A percentile compares a stretch with the other conserved stretches of the same genome.
phyloP scores from a whole-genome alignment of 805 yeast genomes.

The Debaryomyces maramus region DNA sequence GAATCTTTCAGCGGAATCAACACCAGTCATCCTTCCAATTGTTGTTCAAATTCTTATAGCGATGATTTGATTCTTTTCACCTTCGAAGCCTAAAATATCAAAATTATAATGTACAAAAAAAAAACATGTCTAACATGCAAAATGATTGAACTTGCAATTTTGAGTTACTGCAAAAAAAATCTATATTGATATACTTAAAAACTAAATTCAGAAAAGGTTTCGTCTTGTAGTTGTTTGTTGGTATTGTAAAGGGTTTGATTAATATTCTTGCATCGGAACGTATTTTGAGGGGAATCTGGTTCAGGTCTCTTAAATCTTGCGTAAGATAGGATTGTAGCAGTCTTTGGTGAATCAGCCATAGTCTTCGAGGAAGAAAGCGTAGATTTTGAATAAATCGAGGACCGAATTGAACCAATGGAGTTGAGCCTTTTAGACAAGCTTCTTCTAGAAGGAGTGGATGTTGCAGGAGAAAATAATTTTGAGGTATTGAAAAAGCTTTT shows the following conservation, averaged over 20 bases:
- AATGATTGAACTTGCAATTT: background rate
- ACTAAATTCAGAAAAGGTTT: slow-evolving; percentile 1
- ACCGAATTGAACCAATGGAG: background rate
- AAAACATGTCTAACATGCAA: background rate
- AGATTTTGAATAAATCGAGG: background rate
- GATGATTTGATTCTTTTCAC: too few relatives aligned
- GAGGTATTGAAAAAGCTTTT: slow-evolving; percentile 1
- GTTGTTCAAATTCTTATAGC: too few relatives aligned
- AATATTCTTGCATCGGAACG: background rate
- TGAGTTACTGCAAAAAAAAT: too few relatives aligned
- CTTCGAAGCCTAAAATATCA: too few relatives aligned
- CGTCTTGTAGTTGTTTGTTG: background rate
- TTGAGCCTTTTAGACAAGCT: background rate
- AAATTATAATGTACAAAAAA: background rate
- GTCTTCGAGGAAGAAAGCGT: background rate
- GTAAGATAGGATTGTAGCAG: too few relatives aligned
- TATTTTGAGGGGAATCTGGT: background rate
- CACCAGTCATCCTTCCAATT: background rate
- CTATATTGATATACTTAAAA: background rate
- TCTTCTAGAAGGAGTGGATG: background rate
- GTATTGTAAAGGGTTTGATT: background rate
- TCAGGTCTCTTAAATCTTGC: too few relatives aligned
- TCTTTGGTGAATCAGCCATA: too few relatives aligned
- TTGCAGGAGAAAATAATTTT: slow-evolving; percentile 1
- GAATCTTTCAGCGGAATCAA: slow-evolving; percentile 2